A percentile compares a stretch with the other conserved stretches of the same genome.
Evolutionary conservation across 1,284 basidiomycete genomes (phyloP).

Genomic region (Porogramme epimiltina): DNA sequence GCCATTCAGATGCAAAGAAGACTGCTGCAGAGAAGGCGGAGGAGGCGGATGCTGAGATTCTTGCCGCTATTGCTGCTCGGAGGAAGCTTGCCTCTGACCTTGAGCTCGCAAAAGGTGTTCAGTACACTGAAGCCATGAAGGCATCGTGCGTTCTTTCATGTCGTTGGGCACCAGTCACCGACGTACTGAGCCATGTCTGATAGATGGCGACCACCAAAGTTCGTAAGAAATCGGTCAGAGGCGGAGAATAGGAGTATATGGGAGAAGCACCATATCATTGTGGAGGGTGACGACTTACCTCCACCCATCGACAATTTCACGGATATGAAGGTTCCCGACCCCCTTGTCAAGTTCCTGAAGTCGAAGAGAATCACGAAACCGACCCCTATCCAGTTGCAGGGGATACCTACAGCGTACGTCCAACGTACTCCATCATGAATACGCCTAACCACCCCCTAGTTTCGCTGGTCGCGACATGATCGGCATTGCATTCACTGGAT

Average conservation of each 20-base stretch:
- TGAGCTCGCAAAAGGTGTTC: conserved; percentile 92
- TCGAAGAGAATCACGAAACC: conserved; percentile 85
- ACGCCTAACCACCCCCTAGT: conserved; percentile 39
- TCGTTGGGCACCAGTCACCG: not conserved
- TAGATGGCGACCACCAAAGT: conserved; percentile 89
- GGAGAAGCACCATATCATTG: conserved; percentile 90
- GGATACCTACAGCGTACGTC: conserved; percentile 89
- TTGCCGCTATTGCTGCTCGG: conserved; percentile 89
- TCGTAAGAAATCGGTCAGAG: conserved; percentile 71
- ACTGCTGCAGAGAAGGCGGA: conserved; percentile 81
- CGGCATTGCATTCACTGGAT: conserved; percentile 83
- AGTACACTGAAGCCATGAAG: conserved; percentile 85
- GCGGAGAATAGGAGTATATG: conserved; percentile 78
- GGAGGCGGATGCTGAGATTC: conserved; percentile 88
- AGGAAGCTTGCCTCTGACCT: conserved; percentile 90
- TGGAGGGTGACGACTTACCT: conserved; percentile 91
- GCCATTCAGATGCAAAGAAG: conserved; percentile 76
- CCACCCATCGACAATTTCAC: conserved; percentile 92
- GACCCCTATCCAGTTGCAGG: conserved; percentile 97
- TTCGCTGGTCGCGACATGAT: conserved; percentile 93
- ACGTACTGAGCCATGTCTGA: conserved; percentile 9
- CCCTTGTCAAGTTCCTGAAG: conserved; percentile 82
- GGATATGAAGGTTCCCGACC: conserved; percentile 96
- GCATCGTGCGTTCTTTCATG: conserved; percentile 59
- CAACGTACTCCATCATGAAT: not conserved